phyloP scores from a whole-genome alignment of 805 yeast genomes.

The Scheffersomyces amazonensis region DNA sequence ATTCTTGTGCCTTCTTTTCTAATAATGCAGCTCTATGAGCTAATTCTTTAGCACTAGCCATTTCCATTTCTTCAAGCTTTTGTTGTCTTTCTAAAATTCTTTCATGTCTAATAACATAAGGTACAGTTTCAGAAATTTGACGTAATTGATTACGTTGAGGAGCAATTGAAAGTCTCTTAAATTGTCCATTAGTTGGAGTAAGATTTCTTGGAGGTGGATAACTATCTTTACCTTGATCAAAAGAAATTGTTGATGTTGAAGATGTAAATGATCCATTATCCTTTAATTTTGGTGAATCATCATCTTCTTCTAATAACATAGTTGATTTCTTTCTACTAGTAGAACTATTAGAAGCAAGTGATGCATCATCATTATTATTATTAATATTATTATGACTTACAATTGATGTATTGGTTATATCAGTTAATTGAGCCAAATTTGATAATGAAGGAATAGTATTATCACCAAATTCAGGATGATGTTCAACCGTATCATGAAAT shows the following conservation, averaged over 20 bases:
- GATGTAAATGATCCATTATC: slow-evolving; percentile 28
- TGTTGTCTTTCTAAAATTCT: slow-evolving; percentile 71
- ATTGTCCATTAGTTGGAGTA: slow-evolving; percentile 20
- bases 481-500: slow-evolving; percentile 24
- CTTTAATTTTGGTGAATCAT: slow-evolving; percentile 23
- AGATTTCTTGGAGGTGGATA: background rate
- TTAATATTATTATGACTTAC: slow-evolving; percentile 17
- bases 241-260: slow-evolving; percentile 26
- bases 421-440: slow-evolving; percentile 54
- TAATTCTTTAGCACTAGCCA: slow-evolving; percentile 71
- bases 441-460: slow-evolving; percentile 53
- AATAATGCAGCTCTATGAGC: slow-evolving; percentile 72
- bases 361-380: slow-evolving; percentile 13
- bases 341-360: slow-evolving; percentile 18
- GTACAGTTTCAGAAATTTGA: slow-evolving; percentile 79
- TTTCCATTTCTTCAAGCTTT: slow-evolving; percentile 75
- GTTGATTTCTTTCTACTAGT: slow-evolving; percentile 23
- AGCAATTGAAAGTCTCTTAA: slow-evolving; percentile 42
- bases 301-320: slow-evolving; percentile 33
- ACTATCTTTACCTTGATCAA: slow-evolving; percentile 14
- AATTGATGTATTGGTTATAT: slow-evolving; percentile 11
- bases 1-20: slow-evolving; percentile 70
- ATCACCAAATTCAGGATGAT: slow-evolving; percentile 7
- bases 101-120: slow-evolving; percentile 79
- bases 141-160: slow-evolving; percentile 63